These are phyloP conservation scores for Boletus reticulatus DNA, from an alignment of 768 basidiomycete genomes.

Conservation along the genomic window DNA sequence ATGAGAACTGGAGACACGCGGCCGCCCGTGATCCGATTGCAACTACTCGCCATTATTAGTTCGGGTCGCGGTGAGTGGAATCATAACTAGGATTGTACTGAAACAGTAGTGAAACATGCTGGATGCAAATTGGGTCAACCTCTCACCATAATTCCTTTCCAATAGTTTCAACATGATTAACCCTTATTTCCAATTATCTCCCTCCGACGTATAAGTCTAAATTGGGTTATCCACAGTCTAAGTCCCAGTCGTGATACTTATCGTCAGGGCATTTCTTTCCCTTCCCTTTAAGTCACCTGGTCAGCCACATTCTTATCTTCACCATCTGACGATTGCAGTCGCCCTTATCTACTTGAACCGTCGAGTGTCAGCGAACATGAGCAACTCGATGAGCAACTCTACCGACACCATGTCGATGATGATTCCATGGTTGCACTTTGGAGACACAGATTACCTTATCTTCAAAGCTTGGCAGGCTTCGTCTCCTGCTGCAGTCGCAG, in stretches of 20 bases:
- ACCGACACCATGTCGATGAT: slow-evolving; percentile 35
- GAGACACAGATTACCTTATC: slow-evolving; percentile 57
- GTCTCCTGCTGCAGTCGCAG: slow-evolving; percentile 67
- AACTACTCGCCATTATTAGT: not conserved
- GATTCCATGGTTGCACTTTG: slow-evolving; percentile 65
- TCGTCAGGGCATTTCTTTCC: not conserved
- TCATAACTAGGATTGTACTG: not conserved
- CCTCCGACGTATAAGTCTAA: not conserved
- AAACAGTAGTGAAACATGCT: not conserved
- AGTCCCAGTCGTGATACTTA: too few relatives aligned
- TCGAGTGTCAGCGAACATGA: not conserved
- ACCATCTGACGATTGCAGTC: not conserved
- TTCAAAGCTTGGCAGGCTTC: slow-evolving; percentile 70
- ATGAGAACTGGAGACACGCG: not conserved
- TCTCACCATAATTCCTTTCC: not conserved
- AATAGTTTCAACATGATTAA: too few relatives aligned
- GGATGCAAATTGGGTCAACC: not conserved
- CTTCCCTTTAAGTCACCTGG: too few relatives aligned
- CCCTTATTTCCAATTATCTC: not conserved
- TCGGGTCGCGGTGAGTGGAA: not conserved
- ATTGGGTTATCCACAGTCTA: not conserved
- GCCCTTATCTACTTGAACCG: not conserved
- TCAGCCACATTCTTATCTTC: not conserved
- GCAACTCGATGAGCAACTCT: slow-evolving; percentile 5
- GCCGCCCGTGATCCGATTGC: not conserved